A percentile compares a stretch with the other conserved stretches of the same genome.
phyloP scores from a whole-genome alignment of 306 rosid genomes.

The Astragalus glycyphyllos region DNA sequence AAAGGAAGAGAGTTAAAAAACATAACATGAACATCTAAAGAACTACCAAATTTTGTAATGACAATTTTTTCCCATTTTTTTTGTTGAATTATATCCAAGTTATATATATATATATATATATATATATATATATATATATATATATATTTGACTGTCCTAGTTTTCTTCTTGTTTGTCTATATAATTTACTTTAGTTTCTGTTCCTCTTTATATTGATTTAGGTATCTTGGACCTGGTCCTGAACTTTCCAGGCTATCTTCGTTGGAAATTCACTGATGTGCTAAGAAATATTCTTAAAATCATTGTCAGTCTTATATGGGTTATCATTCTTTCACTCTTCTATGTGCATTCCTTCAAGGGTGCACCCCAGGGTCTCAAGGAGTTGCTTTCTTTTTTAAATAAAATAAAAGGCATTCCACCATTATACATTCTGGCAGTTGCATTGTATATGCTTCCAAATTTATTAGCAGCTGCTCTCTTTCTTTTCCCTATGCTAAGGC shows the following conservation, averaged over 20 bases:
- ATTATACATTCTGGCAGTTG: conserved; percentile 79
- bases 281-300: conserved; percentile 86
- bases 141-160: neutral
- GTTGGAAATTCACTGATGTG: conserved; percentile 80
- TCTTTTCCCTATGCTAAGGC: conserved; percentile 96
- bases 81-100: conserved; percentile 20
- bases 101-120: no score
- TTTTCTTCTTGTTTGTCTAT: conserved; percentile 33
- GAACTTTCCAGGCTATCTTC: conserved; percentile 91
- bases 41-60: conserved; percentile 2
- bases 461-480: conserved; percentile 74
- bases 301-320: conserved; percentile 80
- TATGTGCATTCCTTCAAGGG: conserved; percentile 65
- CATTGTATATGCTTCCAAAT: conserved; percentile 83
- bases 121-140: no score
- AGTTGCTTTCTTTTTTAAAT: conserved; percentile 63
- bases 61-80: conserved; percentile 23
- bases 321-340: conserved; percentile 75
- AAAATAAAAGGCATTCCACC: conserved; percentile 72
- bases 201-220: conserved; percentile 51
- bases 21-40: no score
- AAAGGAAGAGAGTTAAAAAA: no score
- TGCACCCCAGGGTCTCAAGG: conserved; percentile 51
- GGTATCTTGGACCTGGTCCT: conserved; percentile 85
- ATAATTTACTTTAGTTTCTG: conserved; percentile 26